Evolutionary conservation across 805 yeast genomes (phyloP), one percentile per base, ranked within the genome.

Genomic region (Saccharomyces eubayanus): DNA sequence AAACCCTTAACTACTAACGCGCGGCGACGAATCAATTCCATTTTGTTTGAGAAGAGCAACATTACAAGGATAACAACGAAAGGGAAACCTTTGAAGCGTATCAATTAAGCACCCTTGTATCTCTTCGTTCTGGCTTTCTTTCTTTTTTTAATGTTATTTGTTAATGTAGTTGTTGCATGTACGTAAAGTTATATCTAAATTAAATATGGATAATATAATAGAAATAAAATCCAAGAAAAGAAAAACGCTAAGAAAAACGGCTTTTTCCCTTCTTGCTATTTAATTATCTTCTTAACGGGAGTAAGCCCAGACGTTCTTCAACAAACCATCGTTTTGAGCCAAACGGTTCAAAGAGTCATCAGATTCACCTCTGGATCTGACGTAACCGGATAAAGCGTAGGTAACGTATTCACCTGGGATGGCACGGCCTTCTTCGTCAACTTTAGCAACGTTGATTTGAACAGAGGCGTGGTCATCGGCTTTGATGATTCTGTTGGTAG

Each of bases 391-490:
- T 73, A 94, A 83, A 78, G 97, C 97, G 84, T 92, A 94, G 72
- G 97, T 85, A 82, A 87, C 81, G 88, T 80, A 80, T 70, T 83
- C 82, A 77, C 91, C 95, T 74, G 90, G 85, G 75, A 92, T 82
- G 69, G 94, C 94, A 75, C 86, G 91, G 70, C 99, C 99, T 73
- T 87, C 85, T 75, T 83, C 97, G 74, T 94, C 97, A 73, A 94
- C 96, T 80, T 92, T 89, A 73, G 96, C 98, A 71, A 94, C 84
- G 92, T 88, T 92, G 82, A 94, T 87, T 82, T 94, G 99, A 71
- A 94, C 97, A 64, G 98, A 88, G 69, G 97, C 94, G 80, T 94
- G 99, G 82, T 94, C 99, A 85, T 94, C 91, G 74, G 99, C 91
- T 84, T 89, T 90, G 86, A 94, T 91, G 82, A 94, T 90, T 84